These are phyloP conservation scores for Sutorius eximius DNA, from an alignment of 1,284 basidiomycete genomes.

Conservation along the genomic window DNA sequence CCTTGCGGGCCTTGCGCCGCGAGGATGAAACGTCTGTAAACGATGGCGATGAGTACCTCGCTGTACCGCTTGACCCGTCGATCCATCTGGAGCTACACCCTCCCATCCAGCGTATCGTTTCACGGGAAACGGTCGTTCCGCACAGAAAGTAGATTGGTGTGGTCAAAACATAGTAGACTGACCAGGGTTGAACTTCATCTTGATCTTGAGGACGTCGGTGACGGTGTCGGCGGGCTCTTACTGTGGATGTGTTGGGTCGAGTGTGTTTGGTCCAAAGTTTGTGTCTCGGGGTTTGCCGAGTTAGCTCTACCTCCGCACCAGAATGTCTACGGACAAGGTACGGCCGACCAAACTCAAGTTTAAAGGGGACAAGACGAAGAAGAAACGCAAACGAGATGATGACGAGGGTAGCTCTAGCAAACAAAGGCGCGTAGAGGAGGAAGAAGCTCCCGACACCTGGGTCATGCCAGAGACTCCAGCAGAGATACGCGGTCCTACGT, in stretches of 20 bases:
- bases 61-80: conserved; percentile 31
- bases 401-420: conserved; percentile 46
- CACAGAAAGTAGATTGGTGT: conserved; percentile 12
- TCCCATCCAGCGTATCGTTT: conserved; percentile 55
- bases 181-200: conserved; percentile 81
- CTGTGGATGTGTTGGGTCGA: conserved; percentile 14
- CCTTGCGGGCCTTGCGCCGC: conserved; percentile 96
- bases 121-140: conserved; percentile 23
- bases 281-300: conserved; percentile 30
- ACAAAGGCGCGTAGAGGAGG: conserved; percentile 54
- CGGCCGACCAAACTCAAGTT: conserved; percentile 77
- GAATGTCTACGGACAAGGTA: conserved; percentile 45
- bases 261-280: conserved; percentile 38
- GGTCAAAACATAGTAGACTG: conserved; percentile 37
- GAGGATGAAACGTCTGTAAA: conserved; percentile 78
- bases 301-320: background rate
- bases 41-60: conserved; percentile 28
- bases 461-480: conserved; percentile 67
- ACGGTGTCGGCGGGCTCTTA: conserved; percentile 26
- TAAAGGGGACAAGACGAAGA: conserved; percentile 82
- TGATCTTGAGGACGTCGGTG: conserved; percentile 64
- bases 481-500: conserved; percentile 82
- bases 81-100: conserved; percentile 43
- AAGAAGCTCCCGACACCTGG: conserved; percentile 73
- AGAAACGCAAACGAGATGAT: conserved; percentile 72